phyloP scores from a whole-genome alignment of 441 rosid species.

The Pelargonium exstipulatum region DNA sequence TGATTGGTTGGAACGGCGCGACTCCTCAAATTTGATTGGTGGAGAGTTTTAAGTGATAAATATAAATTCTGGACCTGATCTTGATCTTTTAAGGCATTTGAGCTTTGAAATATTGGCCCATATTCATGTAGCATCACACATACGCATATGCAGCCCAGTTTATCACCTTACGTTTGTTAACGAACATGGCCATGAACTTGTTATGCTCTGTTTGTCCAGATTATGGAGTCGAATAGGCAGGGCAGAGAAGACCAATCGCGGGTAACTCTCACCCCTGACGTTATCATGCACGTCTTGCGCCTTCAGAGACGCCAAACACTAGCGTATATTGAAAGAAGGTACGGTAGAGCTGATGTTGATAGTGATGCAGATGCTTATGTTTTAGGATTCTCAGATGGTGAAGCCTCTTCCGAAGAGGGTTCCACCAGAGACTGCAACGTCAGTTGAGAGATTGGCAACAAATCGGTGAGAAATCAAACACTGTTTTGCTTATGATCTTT shows the following conservation, averaged over 20 bases:
- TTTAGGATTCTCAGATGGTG: slow-evolving; percentile 26
- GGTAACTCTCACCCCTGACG: slow-evolving; percentile 44
- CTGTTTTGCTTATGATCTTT: not conserved
- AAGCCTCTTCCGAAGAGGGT: slow-evolving; percentile 28
- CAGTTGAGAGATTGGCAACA: slow-evolving; percentile 31
- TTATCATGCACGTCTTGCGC: slow-evolving; percentile 56
- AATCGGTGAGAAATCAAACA: not conserved
- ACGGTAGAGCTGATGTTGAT: slow-evolving; percentile 31
- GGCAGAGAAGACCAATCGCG: slow-evolving; percentile 52
- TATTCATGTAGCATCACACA: too few species aligned
- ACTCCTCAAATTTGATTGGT: too few species aligned
- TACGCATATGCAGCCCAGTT: too few species aligned
- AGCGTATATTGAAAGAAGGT: slow-evolving; percentile 47
- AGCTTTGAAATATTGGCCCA: too few species aligned
- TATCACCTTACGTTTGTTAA: too few species aligned
- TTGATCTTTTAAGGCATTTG: too few species aligned
- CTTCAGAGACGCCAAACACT: slow-evolving; percentile 57
- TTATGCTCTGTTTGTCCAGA: slow-evolving; percentile 30
- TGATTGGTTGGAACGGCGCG: too few species aligned
- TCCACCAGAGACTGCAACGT: slow-evolving; percentile 44
- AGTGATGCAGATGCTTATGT: slow-evolving; percentile 34
- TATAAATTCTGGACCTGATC: too few species aligned
- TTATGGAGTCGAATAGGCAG: slow-evolving; percentile 49
- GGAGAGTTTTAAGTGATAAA: too few species aligned
- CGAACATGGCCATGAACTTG: not conserved